Evolutionary conservation across 495 filamentous ascomycete species (phyloP).

Genomic region (Parathielavia appendiculata): DNA sequence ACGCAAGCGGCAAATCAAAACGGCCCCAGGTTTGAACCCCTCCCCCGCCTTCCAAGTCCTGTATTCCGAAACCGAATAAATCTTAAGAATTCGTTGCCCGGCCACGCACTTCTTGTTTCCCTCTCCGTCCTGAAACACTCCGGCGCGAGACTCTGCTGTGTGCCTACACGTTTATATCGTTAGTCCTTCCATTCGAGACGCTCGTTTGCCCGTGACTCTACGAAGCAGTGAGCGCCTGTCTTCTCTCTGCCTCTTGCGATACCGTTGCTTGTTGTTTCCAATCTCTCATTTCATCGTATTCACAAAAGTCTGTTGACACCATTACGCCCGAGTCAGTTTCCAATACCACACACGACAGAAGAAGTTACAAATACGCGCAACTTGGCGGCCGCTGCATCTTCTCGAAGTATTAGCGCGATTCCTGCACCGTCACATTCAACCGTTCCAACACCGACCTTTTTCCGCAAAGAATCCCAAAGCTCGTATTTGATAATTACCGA

Average conservation of each 20-base stretch:
- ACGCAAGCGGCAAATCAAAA: constrained; percentile 21
- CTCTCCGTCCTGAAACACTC: constrained; percentile 20
- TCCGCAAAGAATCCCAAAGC: constrained; percentile 5
- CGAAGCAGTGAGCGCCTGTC: background rate
- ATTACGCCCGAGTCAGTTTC: background rate
- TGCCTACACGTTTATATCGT: background rate
- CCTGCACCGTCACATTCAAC: constrained; percentile 9
- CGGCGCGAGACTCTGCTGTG: constrained; percentile 4
- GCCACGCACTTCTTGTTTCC: constrained; percentile 15
- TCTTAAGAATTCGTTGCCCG: constrained; percentile 23
- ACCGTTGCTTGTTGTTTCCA: background rate
- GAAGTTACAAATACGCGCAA: background rate
- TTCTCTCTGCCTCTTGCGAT: background rate
- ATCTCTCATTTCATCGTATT: background rate
- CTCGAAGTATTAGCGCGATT: constrained; percentile 7
- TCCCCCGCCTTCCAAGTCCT: constrained; percentile 9
- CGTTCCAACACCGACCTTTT: background rate
- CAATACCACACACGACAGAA: background rate
- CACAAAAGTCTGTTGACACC: background rate
- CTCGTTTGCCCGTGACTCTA: constrained; percentile 12
- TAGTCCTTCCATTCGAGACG: constrained; percentile 14
- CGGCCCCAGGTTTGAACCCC: background rate
- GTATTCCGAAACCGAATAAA: constrained; percentile 29
- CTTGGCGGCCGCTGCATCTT: constrained; percentile 1
- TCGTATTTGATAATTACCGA: constrained; percentile 14